Base-by-base conservation (phyloP, 106 monocot genomes). In the Triglochin maritima region DNA sequence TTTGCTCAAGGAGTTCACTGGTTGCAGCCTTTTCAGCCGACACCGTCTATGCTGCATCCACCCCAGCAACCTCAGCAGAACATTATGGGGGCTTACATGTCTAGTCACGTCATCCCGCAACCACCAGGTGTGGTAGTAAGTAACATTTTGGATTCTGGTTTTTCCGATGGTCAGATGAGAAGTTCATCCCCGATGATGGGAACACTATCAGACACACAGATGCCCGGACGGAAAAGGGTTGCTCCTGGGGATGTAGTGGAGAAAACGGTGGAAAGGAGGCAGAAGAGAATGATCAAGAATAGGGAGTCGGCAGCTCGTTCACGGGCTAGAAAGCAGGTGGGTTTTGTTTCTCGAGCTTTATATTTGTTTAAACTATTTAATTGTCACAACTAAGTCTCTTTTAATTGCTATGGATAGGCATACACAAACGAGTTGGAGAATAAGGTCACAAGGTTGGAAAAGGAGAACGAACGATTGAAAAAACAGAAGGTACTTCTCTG, bases 1-100 rank as follows among this genome's bases (percentile, higher is more conserved):
- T 72, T 59, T 46, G 41, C 48, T 6, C 66, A 63, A 47, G 79
- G 78, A 16, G 49, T 59, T 5, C 78, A 75, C 51, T 82, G 80
- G 80, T 65, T 77, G 54, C 72, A 66, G 63, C 81, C 67, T 56
- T 84, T 71, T 65, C 81, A 86, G 55, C 76, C 64, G 50, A 50
- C 78, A 46, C 43, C 75, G 6, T 49, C 64, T 46, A 49, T 77
- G 12, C 57, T 14, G 51, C 70, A 73, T 44, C 70, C 59, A 14
- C 84, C 68, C 44, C 71, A 71, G 8, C 79, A 75, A 51, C 56
- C 17, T 47, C 61, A 53, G 15, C 81, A 81, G 45, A 44, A 45
- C 7, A 69, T 69, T 4, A 15, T 69, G 4, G 14, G 46, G 9
- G 10, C 11, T 69, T 69, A 57, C 42, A 44, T 16, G 45, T n/a